A percentile compares a stretch with the other conserved stretches of the same genome.
Evolutionary conservation across 495 filamentous ascomycete genomes (phyloP).

Genomic region (Pseudevernia furfuracea): DNA sequence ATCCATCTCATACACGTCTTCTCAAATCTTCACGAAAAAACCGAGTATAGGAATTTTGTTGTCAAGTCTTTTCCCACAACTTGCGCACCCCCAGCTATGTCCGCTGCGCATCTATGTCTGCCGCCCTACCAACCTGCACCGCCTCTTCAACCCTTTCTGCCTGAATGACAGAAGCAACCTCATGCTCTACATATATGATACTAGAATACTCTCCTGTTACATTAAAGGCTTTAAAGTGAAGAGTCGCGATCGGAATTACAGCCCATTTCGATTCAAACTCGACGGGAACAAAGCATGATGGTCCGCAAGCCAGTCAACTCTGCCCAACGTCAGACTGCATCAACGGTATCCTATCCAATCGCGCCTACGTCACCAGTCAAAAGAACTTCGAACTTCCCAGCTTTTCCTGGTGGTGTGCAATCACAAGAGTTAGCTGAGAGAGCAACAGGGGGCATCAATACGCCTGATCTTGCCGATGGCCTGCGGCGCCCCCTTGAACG

Average conservation of each 20-base stretch:
- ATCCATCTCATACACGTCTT: not conserved
- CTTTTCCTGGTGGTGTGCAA: not conserved
- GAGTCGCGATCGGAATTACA: not conserved
- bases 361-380: conserved; percentile 10
- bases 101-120: not conserved
- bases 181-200: not conserved
- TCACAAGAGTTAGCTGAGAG: not conserved
- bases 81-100: conserved; percentile 4
- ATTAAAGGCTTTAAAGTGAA: not conserved
- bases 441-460: not conserved
- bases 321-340: conserved; percentile 10
- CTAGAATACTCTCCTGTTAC: not conserved
- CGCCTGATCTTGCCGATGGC: not conserved
- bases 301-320: conserved; percentile 17
- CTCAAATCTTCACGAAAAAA: too few species aligned
- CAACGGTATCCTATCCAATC: conserved; percentile 16
- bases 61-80: not conserved
- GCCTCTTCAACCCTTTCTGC: conserved; percentile 10
- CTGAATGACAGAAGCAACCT: not conserved
- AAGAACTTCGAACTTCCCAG: not conserved
- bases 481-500: not conserved
- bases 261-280: not conserved
- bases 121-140: conserved; percentile 7
- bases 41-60: not conserved
- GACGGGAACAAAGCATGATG: conserved; percentile 10